Evolutionary conservation across 2,329 filamentous ascomycete genomes (phyloP).

Genomic region (Ophiostoma ulmi): DNA sequence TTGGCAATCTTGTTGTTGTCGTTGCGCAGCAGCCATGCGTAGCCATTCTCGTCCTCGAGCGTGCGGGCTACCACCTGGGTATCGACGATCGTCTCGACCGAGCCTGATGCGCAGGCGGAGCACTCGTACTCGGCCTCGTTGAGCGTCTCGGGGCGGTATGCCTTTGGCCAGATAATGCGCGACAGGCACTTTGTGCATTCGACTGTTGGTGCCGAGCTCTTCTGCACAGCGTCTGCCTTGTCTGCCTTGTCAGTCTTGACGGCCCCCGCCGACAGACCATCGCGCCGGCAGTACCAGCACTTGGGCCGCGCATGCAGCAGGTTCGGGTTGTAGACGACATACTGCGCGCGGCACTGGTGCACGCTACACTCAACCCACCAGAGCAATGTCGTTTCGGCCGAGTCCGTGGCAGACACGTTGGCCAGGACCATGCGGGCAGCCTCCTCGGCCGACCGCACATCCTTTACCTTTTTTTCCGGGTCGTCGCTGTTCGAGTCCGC

Average conservation of each 20-base stretch:
- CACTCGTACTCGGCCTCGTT: conserved; percentile 37
- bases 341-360: conserved; percentile 44
- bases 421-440: conserved; percentile 23
- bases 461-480: not conserved
- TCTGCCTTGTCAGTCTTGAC: not conserved
- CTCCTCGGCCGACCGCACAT: not conserved
- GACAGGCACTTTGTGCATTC: conserved; percentile 44
- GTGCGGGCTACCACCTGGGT: conserved; percentile 37
- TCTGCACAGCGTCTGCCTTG: not conserved
- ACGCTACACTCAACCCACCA: conserved; percentile 47
- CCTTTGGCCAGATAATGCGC: conserved; percentile 44
- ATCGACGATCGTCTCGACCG: conserved; percentile 35
- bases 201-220: conserved; percentile 37
- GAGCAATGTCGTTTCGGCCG: conserved; percentile 31
- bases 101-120: conserved; percentile 37
- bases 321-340: conserved; percentile 44
- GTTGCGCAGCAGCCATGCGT: conserved; percentile 43
- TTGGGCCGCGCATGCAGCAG: conserved; percentile 43
- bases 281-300: conserved; percentile 44
- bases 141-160: conserved; percentile 39
- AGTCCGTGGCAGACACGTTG: conserved; percentile 35
- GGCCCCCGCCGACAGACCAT: not conserved
- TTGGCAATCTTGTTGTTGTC: conserved; percentile 34
- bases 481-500: conserved; percentile 16
- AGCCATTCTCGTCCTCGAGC: conserved; percentile 40